Evolutionary conservation across 2,329 filamentous ascomycete genomes (phyloP), one percentile per base, ranked within the genome.

Genomic region (Colletotrichum sp.): DNA sequence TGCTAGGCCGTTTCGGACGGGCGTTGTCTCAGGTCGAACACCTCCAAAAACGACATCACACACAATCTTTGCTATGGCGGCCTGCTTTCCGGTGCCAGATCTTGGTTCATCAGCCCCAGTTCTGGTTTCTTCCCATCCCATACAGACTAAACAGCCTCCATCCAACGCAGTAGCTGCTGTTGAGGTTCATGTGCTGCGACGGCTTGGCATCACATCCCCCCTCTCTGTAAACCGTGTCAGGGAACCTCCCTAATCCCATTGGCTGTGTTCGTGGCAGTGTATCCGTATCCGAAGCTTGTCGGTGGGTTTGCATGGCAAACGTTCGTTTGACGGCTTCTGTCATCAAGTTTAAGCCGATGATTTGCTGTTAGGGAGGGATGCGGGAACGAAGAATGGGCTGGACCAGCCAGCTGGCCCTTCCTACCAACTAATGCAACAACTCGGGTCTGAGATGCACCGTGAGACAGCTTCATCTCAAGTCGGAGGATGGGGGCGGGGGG

Each of bases 391-490:
- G 38, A 52, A 21, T 52, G 43, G 43, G n/a, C 43, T 52, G 43
- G 43, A 52, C 43, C 43, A 24, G 43, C 43, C 43, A 52, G 64
- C 73, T 75, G 64, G 43, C 43, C 52, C 63, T 55, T 24, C 61
- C 61, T 60, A n/a, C 38, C 6, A 38, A 18, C 64, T 63, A 73
- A 65, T 75, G 73, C 73, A 73, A 73, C 73, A 68, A 57, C 26
- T 75, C 73, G 68, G 70, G 73, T 75, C 48, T 75, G 73, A 75
- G 73, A 64, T 64, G 72, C 57, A 52, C 73, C 70, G 73, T 75
- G 73, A 75, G 73, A 75, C 73, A 75, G 70, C 73, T 73, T 75
- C 73, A 73, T 75, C 73, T 64, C 64, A 75, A 67, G 63, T 75
- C 43, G 64, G 26, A 58, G 72, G 63, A 75, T 69, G 68, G 69